Evolutionary conservation across 2,329 filamentous ascomycete species (phyloP), one percentile per base, ranked within the genome.

Genomic region (Zasmidium citrigriseum): DNA sequence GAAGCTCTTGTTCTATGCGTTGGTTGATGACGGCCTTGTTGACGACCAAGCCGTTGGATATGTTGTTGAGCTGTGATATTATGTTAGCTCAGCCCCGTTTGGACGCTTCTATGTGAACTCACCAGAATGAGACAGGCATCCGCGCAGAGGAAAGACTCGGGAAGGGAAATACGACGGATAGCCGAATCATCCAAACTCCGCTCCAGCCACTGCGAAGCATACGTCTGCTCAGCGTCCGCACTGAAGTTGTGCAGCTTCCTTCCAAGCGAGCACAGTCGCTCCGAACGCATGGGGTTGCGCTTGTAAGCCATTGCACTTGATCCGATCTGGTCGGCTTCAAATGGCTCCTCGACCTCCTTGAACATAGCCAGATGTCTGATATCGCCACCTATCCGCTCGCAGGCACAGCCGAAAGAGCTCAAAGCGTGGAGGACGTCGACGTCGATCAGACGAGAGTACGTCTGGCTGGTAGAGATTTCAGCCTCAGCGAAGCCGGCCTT

Each of bases 281-380:
- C 86, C 10, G 79, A 84, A 70, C 82, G 74, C 83, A 87, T 75
- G 72, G 79, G 71, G 74, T 82, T 82, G 63, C 85, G 82, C 78
- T 89, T 89, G 78, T 88, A 89, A 2, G 86, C 86, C 82, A 85
- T 84, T 7, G 86, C 86, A 49, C 80, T 83, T 46, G 80, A 85
- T 24, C 88, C 89, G 65, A 93, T 91, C 76, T 96, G 91, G 64
- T 86, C 84, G 68, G 86, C 86, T 77, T 93, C 89, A 67, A 91
- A 90, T 0, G 90, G 90, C 79, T 93, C 90, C 71, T 96, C 92
- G 58, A 95, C 80, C 75, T 96, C 91, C 80, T 96, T 96, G 76
- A 86, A 83, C 69, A 83, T 80, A 4, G 88, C 88, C 49, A 93
- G 79, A 70, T 90, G 87, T 50, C 89, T 82, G 64, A 95, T 89